Evolutionary conservation across 169 alveolate genomes (phyloP).

Genomic region (Plasmodium gallinaceum): DNA sequence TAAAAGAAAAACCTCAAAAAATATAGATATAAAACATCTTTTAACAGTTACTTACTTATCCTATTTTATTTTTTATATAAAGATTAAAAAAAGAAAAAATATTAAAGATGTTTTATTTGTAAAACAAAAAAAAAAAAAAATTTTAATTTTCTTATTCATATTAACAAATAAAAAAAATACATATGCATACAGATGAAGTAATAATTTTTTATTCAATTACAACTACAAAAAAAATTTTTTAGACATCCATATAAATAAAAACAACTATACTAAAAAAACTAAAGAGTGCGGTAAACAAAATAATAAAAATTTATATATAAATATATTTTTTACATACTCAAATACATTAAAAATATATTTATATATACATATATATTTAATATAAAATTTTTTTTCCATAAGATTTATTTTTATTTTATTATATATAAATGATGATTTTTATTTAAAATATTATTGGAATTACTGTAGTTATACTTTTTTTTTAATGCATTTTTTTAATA

Average conservation of each 20-base stretch:
- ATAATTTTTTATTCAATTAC: too few species aligned
- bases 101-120: not conserved
- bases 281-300: too few species aligned
- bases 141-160: too few species aligned
- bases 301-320: too few species aligned
- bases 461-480: not conserved
- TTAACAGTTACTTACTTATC: not conserved
- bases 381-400: not conserved
- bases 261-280: too few species aligned
- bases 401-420: not conserved
- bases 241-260: too few species aligned
- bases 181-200: too few species aligned
- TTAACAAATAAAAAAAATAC: too few species aligned
- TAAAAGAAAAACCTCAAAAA: too few species aligned
- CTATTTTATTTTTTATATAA: not conserved
- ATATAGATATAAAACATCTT: not conserved
- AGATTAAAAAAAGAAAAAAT: not conserved
- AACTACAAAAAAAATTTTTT: too few species aligned
- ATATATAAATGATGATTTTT: not conserved
- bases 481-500: slow-evolving; percentile 1
- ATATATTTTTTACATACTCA: too few species aligned
- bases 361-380: not conserved
- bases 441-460: not conserved
- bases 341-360: not conserved
- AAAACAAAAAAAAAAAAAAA: too few species aligned